Percentiles rank a stretch among this genome's conserved stretches.
Evolutionary conservation across 768 basidiomycete species (phyloP).

Genomic region (Boletus rufocinnamomeus): DNA sequence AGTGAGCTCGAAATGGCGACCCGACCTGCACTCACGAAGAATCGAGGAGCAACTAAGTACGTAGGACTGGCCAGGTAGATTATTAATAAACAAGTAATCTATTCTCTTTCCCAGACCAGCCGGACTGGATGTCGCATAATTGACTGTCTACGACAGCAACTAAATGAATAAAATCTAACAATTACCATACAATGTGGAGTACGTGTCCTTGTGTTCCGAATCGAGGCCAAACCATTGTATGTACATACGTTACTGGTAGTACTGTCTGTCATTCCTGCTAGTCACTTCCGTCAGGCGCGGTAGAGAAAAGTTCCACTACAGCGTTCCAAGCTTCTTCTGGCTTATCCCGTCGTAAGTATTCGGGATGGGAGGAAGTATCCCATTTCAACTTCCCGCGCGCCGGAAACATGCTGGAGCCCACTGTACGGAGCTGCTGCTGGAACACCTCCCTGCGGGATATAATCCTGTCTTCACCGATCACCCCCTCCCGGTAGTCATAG

Average conservation of each 20-base stretch:
- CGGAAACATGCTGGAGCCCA: background rate
- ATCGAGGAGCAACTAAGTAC: no score
- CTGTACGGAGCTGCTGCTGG: background rate
- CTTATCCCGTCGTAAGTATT: background rate
- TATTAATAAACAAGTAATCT: no score
- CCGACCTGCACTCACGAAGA: no score
- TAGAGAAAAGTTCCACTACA: slow-evolving; percentile 9
- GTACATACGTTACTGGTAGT: background rate
- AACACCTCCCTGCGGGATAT: background rate
- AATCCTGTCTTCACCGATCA: fast-evolving
- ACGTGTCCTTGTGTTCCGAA: background rate
- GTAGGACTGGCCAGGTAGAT: no score
- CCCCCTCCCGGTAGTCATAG: background rate
- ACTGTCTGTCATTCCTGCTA: background rate
- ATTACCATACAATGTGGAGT: no score
- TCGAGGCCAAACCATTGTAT: background rate
- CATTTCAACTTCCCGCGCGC: background rate
- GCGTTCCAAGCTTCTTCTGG: slow-evolving; percentile 13
- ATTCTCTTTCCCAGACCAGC: no score
- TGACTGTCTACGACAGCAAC: no score
- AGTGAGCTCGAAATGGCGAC: no score
- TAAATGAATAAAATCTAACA: no score
- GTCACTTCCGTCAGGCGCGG: background rate
- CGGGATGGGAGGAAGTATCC: background rate
- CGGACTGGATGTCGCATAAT: no score